Conservation (phyloP, 495 filamentous ascomycete species). For the Tuber brumale region DNA sequence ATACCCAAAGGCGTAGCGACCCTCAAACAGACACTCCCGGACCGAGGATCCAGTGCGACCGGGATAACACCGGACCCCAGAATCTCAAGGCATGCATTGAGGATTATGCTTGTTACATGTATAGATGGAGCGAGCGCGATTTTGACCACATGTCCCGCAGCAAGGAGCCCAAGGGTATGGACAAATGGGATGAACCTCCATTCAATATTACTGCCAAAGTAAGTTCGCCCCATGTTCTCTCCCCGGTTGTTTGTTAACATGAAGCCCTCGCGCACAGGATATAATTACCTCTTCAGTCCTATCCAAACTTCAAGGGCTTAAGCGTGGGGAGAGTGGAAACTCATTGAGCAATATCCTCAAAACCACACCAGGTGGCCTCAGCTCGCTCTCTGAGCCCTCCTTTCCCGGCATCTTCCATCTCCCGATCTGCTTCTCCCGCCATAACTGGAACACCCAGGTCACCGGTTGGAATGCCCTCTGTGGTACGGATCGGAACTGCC, state of each 20-base stretch:
- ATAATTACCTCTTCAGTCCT: constrained; percentile 28
- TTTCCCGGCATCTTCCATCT: constrained; percentile 20
- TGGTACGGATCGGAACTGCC: constrained; percentile 23
- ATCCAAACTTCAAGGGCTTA: not conserved
- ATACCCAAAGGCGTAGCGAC: constrained; percentile 12
- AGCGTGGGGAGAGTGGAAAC: not conserved
- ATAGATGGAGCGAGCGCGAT: constrained; percentile 33
- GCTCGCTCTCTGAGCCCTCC: constrained; percentile 11
- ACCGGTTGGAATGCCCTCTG: constrained; percentile 21
- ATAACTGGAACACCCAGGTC: constrained; percentile 33
- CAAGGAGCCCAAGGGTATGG: constrained; percentile 14
- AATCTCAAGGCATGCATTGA: constrained; percentile 38
- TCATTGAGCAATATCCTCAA: not conserved
- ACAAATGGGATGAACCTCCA: constrained; percentile 30
- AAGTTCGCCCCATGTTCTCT: not conserved
- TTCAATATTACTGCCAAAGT: constrained; percentile 20
- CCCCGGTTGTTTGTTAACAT: not conserved
- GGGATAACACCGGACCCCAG: constrained; percentile 34
- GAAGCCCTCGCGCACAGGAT: constrained; percentile 14
- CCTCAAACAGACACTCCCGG: constrained; percentile 9
- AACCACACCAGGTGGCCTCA: not conserved
- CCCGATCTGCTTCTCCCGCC: constrained; percentile 26
- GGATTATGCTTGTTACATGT: constrained; percentile 33
- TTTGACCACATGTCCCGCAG: constrained; percentile 24
- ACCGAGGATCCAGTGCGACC: constrained; percentile 5